Evolutionary conservation across 1,139 yeast species (phyloP).

Genomic region (Pneumocystis canis): DNA sequence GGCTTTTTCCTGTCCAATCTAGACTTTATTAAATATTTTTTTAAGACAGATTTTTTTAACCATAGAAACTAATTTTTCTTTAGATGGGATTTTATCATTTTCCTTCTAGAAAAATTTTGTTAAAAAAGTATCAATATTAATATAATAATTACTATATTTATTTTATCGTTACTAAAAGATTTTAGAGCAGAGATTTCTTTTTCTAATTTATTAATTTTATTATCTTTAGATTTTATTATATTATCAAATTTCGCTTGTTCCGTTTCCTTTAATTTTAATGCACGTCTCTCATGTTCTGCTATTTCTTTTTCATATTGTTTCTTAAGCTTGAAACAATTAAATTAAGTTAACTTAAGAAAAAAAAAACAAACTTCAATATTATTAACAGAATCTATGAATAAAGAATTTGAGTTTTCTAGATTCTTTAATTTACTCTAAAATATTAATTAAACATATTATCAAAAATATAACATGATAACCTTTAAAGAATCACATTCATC

Average conservation of each 20-base stretch:
- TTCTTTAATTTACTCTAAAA: not conserved
- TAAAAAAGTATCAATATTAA: not conserved
- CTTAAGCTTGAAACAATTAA: not conserved
- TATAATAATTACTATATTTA: not conserved
- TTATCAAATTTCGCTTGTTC: not conserved
- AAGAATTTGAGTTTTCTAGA: not conserved
- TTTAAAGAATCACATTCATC: not conserved
- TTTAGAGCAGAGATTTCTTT: not conserved
- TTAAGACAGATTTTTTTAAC: not conserved
- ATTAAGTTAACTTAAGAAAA: not conserved
- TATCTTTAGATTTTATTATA: constrained; percentile 1
- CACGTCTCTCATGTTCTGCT: not conserved
- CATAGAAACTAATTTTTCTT: not conserved
- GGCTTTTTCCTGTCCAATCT: not conserved
- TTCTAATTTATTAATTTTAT: constrained; percentile 1
- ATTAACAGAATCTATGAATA: not conserved
- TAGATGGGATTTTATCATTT: not conserved
- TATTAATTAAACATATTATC: not conserved
- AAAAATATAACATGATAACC: not conserved
- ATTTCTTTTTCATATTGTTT: constrained; percentile 1
- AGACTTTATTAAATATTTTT: not conserved
- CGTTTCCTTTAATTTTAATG: not conserved
- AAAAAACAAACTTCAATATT: not conserved
- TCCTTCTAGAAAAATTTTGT: not conserved
- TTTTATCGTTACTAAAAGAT: not conserved